phyloP scores from a whole-genome alignment of 768 basidiomycete genomes.

The Leccinum variicolor region DNA sequence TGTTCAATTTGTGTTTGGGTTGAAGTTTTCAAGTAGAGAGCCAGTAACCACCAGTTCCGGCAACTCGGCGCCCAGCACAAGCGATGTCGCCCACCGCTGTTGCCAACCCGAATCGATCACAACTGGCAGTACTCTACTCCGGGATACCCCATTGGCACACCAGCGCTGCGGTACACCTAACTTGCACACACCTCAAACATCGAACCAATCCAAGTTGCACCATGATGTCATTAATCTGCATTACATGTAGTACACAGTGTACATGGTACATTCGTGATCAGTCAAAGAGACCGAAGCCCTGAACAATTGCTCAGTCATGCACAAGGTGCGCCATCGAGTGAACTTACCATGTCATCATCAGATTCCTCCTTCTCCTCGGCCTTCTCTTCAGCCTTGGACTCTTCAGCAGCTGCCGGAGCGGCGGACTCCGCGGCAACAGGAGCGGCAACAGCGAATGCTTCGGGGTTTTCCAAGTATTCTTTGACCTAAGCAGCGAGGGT shows the following conservation, averaged over 20 bases:
- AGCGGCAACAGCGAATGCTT: slow-evolving; percentile 89
- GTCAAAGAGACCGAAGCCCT: slow-evolving; percentile 96
- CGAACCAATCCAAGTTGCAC: slow-evolving; percentile 6
- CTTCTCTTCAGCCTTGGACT: slow-evolving; percentile 64
- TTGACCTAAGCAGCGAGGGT: slow-evolving; percentile 59
- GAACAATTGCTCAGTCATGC: slow-evolving; percentile 9
- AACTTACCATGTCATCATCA: slow-evolving; percentile 82
- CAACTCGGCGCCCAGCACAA: slow-evolving; percentile 4
- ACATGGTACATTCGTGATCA: slow-evolving; percentile 34
- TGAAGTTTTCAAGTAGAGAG: not conserved
- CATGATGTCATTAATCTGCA: slow-evolving; percentile 15
- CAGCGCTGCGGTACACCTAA: not conserved
- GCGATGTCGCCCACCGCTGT: not conserved
- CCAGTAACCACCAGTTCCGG: not conserved
- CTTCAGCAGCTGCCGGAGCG: slow-evolving; percentile 54
- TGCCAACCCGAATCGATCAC: not conserved
- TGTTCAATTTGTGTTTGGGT: not conserved
- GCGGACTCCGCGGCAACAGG: slow-evolving; percentile 53
- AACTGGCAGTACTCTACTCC: slow-evolving; percentile 1
- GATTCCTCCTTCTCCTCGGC: slow-evolving; percentile 84
- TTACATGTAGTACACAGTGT: slow-evolving; percentile 19
- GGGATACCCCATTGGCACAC: slow-evolving; percentile 8
- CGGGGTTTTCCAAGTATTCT: slow-evolving; percentile 96
- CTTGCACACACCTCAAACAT: not conserved
- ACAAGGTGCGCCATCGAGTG: not conserved